phyloP scores from a whole-genome alignment of 371 early-diverging fungal genomes.

The Blastocladiella emersonii region DNA sequence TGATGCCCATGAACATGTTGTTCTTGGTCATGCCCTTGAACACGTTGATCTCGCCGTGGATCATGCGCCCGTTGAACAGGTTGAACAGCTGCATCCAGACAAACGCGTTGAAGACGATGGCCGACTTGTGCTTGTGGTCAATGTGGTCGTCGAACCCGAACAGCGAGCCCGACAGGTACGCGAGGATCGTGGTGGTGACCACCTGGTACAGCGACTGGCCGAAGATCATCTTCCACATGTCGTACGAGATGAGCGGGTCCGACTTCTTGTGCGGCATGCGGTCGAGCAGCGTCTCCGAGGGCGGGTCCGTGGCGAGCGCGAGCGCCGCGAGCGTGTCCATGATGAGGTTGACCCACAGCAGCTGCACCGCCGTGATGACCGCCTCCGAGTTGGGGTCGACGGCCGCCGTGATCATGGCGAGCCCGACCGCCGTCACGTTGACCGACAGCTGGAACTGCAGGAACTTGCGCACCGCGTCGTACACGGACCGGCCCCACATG shows the following conservation, averaged over 20 bases:
- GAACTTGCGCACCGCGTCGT: conserved; percentile 88
- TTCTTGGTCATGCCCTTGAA: conserved; percentile 67
- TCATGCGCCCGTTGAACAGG: conserved; percentile 28
- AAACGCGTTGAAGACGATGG: conserved; percentile 89
- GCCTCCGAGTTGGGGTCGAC: conserved; percentile 35
- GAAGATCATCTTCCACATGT: conserved; percentile 86
- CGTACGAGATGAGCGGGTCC: conserved; percentile 67
- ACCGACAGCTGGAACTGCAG: conserved; percentile 93
- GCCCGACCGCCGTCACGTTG: conserved; percentile 74
- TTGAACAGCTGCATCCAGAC: conserved; percentile 93
- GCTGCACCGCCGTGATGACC: conserved; percentile 66
- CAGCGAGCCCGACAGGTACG: conserved; percentile 42
- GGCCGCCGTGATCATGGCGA: conserved; percentile 50
- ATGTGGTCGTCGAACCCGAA: conserved; percentile 20
- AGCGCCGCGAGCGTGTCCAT: conserved; percentile 81
- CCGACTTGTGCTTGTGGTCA: conserved; percentile 33
- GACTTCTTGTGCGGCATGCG: conserved; percentile 62
- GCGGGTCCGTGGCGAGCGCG: conserved; percentile 71
- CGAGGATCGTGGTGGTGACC: conserved; percentile 41
- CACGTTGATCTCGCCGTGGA: conserved; percentile 48
- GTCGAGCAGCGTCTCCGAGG: conserved; percentile 56
- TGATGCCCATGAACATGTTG: conserved; percentile 56
- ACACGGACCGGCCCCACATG: conserved; percentile 89
- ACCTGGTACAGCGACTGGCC: conserved; percentile 76
- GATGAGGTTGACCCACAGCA: conserved; percentile 80